Percentiles rank a stretch among this genome's conserved stretches.
These are phyloP conservation scores for Exophiala calicioides DNA, from an alignment of 2,329 filamentous ascomycete species.

Conservation along the genomic window DNA sequence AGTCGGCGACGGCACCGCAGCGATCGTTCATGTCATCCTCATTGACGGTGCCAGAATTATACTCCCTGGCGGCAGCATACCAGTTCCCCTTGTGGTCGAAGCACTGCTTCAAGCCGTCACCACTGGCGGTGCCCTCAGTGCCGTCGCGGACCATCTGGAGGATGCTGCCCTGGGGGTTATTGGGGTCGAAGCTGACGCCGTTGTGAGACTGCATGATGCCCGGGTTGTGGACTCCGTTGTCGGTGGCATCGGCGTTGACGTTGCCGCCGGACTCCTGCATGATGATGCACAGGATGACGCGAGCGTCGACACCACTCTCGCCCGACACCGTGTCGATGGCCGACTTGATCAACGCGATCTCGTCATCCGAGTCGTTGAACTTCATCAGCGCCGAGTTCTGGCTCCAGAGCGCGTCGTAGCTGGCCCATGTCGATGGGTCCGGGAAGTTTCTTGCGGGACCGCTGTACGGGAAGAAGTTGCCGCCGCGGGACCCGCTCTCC, in stretches of 20 bases:
- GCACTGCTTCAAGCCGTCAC: slow-evolving; percentile 24
- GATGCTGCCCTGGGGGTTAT: slow-evolving; percentile 15
- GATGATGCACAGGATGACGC: slow-evolving; percentile 37
- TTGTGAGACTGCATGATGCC: slow-evolving; percentile 23
- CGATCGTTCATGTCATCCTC: slow-evolving; percentile 21
- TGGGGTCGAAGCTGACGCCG: slow-evolving; percentile 17
- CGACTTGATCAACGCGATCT: slow-evolving; percentile 28
- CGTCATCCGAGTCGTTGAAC: slow-evolving; percentile 11
- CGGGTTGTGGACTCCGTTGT: slow-evolving; percentile 21
- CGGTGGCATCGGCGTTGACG: slow-evolving; percentile 31
- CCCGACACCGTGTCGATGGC: slow-evolving; percentile 30
- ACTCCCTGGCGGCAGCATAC: slow-evolving; percentile 21
- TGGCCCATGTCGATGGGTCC: slow-evolving; percentile 15
- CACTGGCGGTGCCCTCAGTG: slow-evolving; percentile 14
- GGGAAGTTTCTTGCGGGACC: slow-evolving; percentile 23
- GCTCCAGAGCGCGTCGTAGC: slow-evolving; percentile 18
- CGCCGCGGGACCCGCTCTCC: slow-evolving; percentile 16
- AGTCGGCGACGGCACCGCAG: slow-evolving; percentile 21
- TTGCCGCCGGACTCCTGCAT: slow-evolving; percentile 36
- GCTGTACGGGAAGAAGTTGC: slow-evolving; percentile 21
- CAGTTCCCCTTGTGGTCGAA: slow-evolving; percentile 20
- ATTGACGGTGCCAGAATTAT: slow-evolving; percentile 25
- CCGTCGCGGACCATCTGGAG: slow-evolving; percentile 27
- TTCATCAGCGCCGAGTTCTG: slow-evolving; percentile 22
- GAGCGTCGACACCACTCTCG: slow-evolving; percentile 32